These are phyloP conservation scores for Zopfochytrium polystomum DNA, from an alignment of 371 early-diverging fungal species.

Conservation along the genomic window DNA sequence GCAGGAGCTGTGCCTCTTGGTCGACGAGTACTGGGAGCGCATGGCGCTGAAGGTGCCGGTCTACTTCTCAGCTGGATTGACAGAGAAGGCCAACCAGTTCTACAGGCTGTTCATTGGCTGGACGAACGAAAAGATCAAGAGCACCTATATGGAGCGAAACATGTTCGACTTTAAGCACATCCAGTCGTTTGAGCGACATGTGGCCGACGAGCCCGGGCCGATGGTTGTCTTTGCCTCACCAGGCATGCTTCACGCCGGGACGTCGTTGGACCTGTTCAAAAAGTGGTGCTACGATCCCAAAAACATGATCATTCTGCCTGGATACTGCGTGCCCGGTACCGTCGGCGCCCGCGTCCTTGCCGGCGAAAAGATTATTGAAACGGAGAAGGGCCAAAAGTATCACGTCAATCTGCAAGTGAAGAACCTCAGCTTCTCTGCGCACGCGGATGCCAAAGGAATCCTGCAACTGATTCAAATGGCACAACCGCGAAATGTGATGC, in stretches of 20 bases:
- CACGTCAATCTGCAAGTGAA: conserved; percentile 89
- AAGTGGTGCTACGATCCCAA: conserved; percentile 94
- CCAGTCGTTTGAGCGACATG: conserved; percentile 76
- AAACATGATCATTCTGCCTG: conserved; percentile 97
- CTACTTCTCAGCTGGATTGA: conserved; percentile 98
- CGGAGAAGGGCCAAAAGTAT: conserved; percentile 71
- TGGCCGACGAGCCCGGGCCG: conserved; percentile 93
- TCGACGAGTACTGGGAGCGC: conserved; percentile 94
- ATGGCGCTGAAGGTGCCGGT: conserved; percentile 88
- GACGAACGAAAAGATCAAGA: conserved; percentile 97
- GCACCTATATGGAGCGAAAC: conserved; percentile 87
- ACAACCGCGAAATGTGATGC: conserved; percentile 88
- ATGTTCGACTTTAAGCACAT: conserved; percentile 98
- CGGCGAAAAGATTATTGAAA: conserved; percentile 78
- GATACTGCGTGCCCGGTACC: conserved; percentile 99
- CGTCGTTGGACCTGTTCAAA: conserved; percentile 96
- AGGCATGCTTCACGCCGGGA: conserved; percentile 99
- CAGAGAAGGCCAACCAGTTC: conserved; percentile 94
- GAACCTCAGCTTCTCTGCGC: conserved; percentile 97
- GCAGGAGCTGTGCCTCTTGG: conserved; percentile 96
- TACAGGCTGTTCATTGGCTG: conserved; percentile 99
- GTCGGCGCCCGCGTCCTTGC: conserved; percentile 94
- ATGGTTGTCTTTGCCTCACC: conserved; percentile 99
- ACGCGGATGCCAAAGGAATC: conserved; percentile 98
- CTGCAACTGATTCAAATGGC: conserved; percentile 93